Evolutionary conservation across 2,329 filamentous ascomycete genomes (phyloP), one percentile per base, ranked within the genome.

Genomic region (Diaporthe batatas): DNA sequence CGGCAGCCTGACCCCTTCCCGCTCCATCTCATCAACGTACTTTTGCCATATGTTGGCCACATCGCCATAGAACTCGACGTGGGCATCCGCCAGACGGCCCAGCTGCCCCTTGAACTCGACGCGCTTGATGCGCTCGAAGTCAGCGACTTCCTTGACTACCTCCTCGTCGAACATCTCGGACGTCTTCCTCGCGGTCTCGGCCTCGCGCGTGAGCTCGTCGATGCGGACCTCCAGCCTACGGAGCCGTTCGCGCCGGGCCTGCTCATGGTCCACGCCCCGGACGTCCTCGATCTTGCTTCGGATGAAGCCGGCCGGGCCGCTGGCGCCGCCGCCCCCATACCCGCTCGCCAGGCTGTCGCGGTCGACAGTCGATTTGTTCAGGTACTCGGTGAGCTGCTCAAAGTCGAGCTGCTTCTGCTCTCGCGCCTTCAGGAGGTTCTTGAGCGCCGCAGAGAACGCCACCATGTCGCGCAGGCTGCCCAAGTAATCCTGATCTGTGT

Each of bases 341-440:
- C 91, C 90, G 0, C 91, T 90, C 11, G 88, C 87, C 3, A 98
- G 90, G 21, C 89, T 87, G 82, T 99, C 96, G 62, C 95, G 92
- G 82, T 99, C 96, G 4, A 91, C 85, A 3, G 94, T 94, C 0
- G 94, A 94, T 81, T 97, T 98, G 84, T 94, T 94, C 70, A 98
- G 93, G 82, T 98, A 98, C 81, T 98, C 96, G 36, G 95, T 97
- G 44, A 99, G 88, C 76, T 94, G 95, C 84, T 99, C 96, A 79
- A 96, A 98, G 84, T 99, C 96, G 72, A 99, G 92, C 82, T 99
- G 96, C 81, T 99, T 99, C 84, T 97, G 95, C 84, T 99, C 96
- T 47, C 96, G 92, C 1, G 94, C 94, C 82, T 97, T 97, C 75
- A 99, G 91, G 6, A 99, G 91, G 32, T 91, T 88, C 82, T 97